These are phyloP conservation scores for Colletotrichum tofieldiae DNA, from an alignment of 2,329 filamentous ascomycete species.

Conservation along the genomic window DNA sequence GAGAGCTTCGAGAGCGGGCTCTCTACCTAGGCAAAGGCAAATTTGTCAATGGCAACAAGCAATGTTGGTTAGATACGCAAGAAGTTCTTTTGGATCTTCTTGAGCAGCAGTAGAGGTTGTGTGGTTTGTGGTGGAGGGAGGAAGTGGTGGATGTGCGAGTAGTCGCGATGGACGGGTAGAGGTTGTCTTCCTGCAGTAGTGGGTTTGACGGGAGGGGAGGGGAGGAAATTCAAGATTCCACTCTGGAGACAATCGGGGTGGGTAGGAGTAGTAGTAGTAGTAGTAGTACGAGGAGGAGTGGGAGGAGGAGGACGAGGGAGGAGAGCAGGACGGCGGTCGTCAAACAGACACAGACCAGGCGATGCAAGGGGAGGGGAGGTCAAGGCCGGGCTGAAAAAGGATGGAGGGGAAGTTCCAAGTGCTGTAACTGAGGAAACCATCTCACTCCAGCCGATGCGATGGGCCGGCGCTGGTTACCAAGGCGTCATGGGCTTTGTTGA, in stretches of 20 bases:
- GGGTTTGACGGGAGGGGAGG: constrained; percentile 40
- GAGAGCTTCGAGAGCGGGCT: constrained; percentile 29
- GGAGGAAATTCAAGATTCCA: constrained; percentile 44
- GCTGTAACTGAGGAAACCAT: constrained; percentile 48
- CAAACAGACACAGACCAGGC: constrained; percentile 14
- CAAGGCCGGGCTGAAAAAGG: constrained; percentile 32
- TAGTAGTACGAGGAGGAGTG: constrained; percentile 29
- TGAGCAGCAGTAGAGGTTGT: constrained; percentile 15
- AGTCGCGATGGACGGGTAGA: constrained; percentile 36
- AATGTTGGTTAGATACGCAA: constrained; percentile 25
- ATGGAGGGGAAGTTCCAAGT: constrained; percentile 29
- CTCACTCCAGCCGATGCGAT: constrained; percentile 24
- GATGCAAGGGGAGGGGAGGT: constrained; percentile 20
- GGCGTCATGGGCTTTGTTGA: constrained; percentile 51
- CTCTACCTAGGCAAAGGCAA: constrained; percentile 44
- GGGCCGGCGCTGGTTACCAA: constrained; percentile 45
- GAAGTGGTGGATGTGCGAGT: neutral
- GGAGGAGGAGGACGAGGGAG: constrained; percentile 15
- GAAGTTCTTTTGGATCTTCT: constrained; percentile 27
- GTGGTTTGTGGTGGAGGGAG: constrained; percentile 12
- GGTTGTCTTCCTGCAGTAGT: constrained; percentile 40
- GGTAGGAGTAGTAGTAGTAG: constrained; percentile 40
- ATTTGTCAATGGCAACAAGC: constrained; percentile 38
- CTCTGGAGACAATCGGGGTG: constrained; percentile 40
- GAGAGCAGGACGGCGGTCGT: constrained; percentile 22